Percentiles rank a stretch among this genome's conserved stretches.
Conservation (phyloP, 1,284 basidiomycete species). For the Leccinum pachyderme region DNA sequence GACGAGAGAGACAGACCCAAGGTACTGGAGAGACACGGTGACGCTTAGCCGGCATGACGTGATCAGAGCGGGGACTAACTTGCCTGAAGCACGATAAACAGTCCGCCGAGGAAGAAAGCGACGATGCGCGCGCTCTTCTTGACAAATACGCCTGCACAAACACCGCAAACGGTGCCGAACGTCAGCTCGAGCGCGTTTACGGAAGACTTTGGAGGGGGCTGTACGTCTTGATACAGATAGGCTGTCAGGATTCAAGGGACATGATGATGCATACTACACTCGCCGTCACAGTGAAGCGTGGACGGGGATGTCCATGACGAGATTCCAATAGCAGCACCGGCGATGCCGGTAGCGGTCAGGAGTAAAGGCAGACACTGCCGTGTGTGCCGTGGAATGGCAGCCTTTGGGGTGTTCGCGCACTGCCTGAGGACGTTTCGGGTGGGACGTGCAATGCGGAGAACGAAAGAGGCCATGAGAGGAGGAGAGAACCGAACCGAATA, state of each 20-base stretch:
- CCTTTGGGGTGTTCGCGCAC: not conserved
- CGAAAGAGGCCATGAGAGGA: conserved; percentile 8
- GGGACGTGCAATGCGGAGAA: conserved; percentile 11
- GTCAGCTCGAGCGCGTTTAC: conserved; percentile 81
- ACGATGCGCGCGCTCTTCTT: conserved; percentile 88
- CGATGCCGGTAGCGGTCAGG: conserved; percentile 28
- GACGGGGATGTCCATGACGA: conserved; percentile 18
- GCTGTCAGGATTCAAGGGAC: conserved; percentile 6
- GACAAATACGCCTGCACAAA: conserved; percentile 91
- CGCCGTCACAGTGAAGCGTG: conserved; percentile 41
- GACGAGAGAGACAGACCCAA: conserved; percentile 68
- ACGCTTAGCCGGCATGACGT: conserved; percentile 2
- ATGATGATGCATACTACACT: conserved; percentile 6
- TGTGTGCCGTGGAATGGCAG: not conserved
- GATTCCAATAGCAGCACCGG: conserved; percentile 39
- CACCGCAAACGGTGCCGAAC: conserved; percentile 84
- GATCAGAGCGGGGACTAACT: conserved; percentile 16
- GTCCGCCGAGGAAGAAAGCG: conserved; percentile 82
- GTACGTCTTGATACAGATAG: conserved; percentile 12
- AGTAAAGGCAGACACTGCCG: conserved; percentile 17
- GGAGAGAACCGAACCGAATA: not conserved
- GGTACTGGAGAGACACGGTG: conserved; percentile 55
- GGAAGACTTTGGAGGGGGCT: conserved; percentile 57
- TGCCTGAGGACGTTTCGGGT: conserved; percentile 2
- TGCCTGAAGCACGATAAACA: conserved; percentile 87